These are phyloP conservation scores for Sporisorium exsertum DNA, from an alignment of 1,284 basidiomycete species.

Conservation along the genomic window DNA sequence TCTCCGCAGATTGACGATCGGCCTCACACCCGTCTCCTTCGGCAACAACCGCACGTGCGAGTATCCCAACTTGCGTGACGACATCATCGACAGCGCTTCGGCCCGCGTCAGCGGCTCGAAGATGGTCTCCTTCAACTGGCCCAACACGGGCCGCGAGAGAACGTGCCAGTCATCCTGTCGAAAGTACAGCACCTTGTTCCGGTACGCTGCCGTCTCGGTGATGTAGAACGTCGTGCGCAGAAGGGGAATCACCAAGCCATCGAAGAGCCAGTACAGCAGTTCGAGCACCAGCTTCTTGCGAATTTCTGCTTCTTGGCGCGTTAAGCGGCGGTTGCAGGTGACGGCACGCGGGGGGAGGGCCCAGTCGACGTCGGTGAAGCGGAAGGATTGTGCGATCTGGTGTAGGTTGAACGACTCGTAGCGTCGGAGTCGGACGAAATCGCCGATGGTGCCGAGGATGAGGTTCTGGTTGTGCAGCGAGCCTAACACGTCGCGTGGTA, in stretches of 20 bases:
- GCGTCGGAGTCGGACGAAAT: slow-evolving; percentile 79
- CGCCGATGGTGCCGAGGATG: slow-evolving; percentile 76
- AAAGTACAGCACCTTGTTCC: slow-evolving; percentile 90
- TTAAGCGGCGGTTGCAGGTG: slow-evolving; percentile 64
- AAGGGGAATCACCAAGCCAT: slow-evolving; percentile 83
- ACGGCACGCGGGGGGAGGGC: slow-evolving; percentile 72
- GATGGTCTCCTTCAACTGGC: slow-evolving; percentile 75
- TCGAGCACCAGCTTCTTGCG: slow-evolving; percentile 83
- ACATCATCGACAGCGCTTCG: slow-evolving; percentile 67
- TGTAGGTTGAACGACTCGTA: slow-evolving; percentile 88
- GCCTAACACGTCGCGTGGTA: slow-evolving; percentile 85
- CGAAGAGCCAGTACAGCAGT: slow-evolving; percentile 92
- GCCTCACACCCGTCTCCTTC: slow-evolving; percentile 92
- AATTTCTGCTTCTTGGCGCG: slow-evolving; percentile 79
- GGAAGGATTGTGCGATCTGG: slow-evolving; percentile 80
- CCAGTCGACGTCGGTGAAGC: slow-evolving; percentile 85
- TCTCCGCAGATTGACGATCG: slow-evolving; percentile 89
- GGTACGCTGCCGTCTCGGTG: slow-evolving; percentile 88
- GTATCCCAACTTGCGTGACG: slow-evolving; percentile 75
- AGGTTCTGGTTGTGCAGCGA: slow-evolving; percentile 77
- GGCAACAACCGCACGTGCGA: slow-evolving; percentile 90
- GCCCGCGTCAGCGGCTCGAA: slow-evolving; percentile 51
- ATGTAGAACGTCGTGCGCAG: slow-evolving; percentile 92
- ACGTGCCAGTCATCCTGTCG: slow-evolving; percentile 89
- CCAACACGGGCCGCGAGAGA: slow-evolving; percentile 83